These are phyloP conservation scores for Arachis hypogaea DNA, from an alignment of 306 rosid genomes.

Conservation along the genomic window DNA sequence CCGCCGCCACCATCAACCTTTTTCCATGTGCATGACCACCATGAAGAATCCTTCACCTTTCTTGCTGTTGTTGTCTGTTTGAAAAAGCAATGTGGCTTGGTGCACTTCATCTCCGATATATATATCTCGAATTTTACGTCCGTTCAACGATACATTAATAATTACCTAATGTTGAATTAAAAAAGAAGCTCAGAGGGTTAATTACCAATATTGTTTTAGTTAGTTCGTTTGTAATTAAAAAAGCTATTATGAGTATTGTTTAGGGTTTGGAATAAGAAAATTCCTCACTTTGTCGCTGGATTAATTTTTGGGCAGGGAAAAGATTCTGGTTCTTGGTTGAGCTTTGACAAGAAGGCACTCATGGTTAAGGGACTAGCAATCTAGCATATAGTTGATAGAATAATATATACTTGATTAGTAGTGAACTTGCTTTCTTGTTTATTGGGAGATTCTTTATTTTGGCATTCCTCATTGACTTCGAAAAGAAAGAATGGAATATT, in stretches of 20 bases:
- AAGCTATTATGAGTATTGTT: too few relatives aligned
- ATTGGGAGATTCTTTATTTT: neutral
- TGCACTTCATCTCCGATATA: constrained; percentile 11
- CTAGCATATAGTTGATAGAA: neutral
- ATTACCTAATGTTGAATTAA: neutral
- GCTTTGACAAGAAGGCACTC: constrained; percentile 23
- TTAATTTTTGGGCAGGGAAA: constrained; percentile 22
- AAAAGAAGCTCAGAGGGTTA: neutral
- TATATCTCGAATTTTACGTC: neutral
- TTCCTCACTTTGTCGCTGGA: constrained; percentile 39
- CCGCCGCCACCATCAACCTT: constrained; percentile 23
- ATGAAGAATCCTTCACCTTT: neutral
- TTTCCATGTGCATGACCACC: constrained; percentile 38
- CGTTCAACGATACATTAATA: neutral
- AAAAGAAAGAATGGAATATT: neutral
- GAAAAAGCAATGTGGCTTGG: constrained; percentile 30
- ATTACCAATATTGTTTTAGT: neutral
- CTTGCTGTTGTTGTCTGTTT: constrained; percentile 34
- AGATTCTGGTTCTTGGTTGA: constrained; percentile 32
- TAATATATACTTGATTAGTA: neutral
- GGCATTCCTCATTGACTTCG: neutral
- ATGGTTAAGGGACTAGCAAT: neutral
- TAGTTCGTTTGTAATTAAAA: constrained; percentile 16
- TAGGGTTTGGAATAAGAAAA: constrained; percentile 40
- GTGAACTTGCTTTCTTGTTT: neutral